Base-by-base conservation (phyloP, 192 early-diverging fungal genomes). In the Coemansia sp. region DNA sequence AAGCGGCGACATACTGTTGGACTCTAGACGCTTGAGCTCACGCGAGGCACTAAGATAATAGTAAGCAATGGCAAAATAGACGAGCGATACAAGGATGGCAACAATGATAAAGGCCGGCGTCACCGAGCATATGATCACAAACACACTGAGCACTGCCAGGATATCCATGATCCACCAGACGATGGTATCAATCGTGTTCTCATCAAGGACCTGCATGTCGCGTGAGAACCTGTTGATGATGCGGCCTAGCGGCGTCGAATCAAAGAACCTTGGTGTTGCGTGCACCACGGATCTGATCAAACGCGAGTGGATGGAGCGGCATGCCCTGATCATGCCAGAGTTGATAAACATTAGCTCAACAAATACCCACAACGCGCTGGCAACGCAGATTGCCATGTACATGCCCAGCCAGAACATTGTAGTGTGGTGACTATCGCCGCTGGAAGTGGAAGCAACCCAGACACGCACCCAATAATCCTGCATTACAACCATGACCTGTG, bases 11-110 rank as follows among this genome's bases (percentile, higher is more conserved):
- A 85, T 81, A 22, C 86, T 83, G 47, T 83, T 83, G 6, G 89
- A 86, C 71, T 93, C 90, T 15, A 93, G 69, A 15, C 94, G 85
- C 84, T 98, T 94, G 44, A 96, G 69, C 67, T 95, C 93, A 23
- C 95, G 81, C 9, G 91, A 90, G 8, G 87, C 78, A 7, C 59
- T 71, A 48, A 94, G 67, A 59, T 93, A 97, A 62, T 84, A 84
- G 8, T 62, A 40, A 10, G 86, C 86, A 64, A 93, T 83, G 23
- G 62, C 57, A 15, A 81, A 66, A 61, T 88, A 94, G 15, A 87
- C 18, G 10, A 57, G 48, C 4, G 82, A 62, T 19, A 89, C 81
- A 56, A 85, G 61, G 15, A 75, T 55, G 2, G 85, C 85, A 9
- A 88, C 81, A 11, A 89, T 37, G 53, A 93, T 72, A 57, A 94